A percentile compares a stretch with the other conserved stretches of the same genome.
Evolutionary conservation across 495 filamentous ascomycete species (phyloP).

Genomic region (Podospora pseudoanserina): DNA sequence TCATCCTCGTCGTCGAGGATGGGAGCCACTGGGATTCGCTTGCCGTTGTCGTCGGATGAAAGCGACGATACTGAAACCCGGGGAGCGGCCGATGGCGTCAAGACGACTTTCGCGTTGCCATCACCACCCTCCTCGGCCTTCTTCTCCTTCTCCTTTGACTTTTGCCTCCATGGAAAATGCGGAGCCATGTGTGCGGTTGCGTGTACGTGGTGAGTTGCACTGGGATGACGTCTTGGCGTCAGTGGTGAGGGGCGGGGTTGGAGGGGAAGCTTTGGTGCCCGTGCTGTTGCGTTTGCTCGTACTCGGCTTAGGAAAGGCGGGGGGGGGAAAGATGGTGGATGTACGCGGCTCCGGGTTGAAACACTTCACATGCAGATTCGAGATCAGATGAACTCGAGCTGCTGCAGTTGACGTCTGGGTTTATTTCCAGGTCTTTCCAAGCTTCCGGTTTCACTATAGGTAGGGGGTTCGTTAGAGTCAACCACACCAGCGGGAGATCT

Average conservation of each 20-base stretch:
- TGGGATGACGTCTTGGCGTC: constrained; percentile 18
- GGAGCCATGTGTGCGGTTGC: constrained; percentile 15
- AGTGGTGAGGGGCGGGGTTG: constrained; percentile 16
- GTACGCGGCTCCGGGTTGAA: neutral
- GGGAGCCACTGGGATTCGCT: constrained; percentile 15
- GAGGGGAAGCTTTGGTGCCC: neutral
- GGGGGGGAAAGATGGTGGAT: neutral
- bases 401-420: neutral
- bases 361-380: neutral
- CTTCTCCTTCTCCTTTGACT: constrained; percentile 24
- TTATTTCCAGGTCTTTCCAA: neutral
- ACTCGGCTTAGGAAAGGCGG: neutral
- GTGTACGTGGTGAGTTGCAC: neutral
- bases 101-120: neutral
- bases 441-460: neutral
- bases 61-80: neutral
- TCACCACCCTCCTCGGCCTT: constrained; percentile 17
- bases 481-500: neutral
- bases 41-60: neutral
- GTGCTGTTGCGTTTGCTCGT: too few relatives aligned
- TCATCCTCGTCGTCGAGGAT: constrained; percentile 44
- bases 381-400: neutral
- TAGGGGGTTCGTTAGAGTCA: neutral
- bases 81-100: neutral
- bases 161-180: constrained; percentile 26